Base-by-base conservation (phyloP, 306 rosid genomes). In the Corylus heterophylla region DNA sequence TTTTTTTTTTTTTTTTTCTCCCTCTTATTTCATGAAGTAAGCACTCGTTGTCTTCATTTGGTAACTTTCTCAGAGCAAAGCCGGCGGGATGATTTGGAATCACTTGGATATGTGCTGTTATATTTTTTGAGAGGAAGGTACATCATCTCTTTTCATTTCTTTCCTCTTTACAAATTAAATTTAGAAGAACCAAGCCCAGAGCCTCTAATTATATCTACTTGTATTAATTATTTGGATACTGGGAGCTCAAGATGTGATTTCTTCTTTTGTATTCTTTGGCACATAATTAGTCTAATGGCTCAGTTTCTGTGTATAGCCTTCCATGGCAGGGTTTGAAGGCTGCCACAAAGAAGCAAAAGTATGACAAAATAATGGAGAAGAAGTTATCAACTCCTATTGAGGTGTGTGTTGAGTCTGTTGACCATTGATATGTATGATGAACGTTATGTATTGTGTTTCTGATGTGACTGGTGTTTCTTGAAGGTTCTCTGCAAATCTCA, bases 251-350 rank as follows among this genome's bases (percentile, higher is more conserved):
- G 18, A 20, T 66, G 20, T 37, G 45, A 13, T 50, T 13, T 29
- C 58, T 67, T 9, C 50, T 22, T 77, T 69, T 42, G 45, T 16
- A 27, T 70, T 35, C 52, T 51, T 59, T 22, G 39, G 56, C 10
- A 31, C 35, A 8, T 54, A 55, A 25, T 78, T 50, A 42, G 31
- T 52, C 22, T 54, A 20, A 66, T 73, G 73, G 70, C 62, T 73
- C 8, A 37, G 48, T 83, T 58, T 85, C 71, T 78, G 79, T 76
- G 54, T 81, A 69, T 64, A 95, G 99, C 86, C 99, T 95, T 87
- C 99, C 99, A 47, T 95, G 99, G 99, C 99, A 95, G 89, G 96
- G 96, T 85, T 90, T 95, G 77, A 95, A 95, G 89, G 99, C 99
- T 73, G 98, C 94, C 64, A 93, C 98, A 16, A 95, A 95, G 88